Percentiles rank a stretch among this genome's conserved stretches.
These are phyloP conservation scores for Microsporum audouinii DNA, from an alignment of 2,329 filamentous ascomycete genomes.

Conservation along the genomic window DNA sequence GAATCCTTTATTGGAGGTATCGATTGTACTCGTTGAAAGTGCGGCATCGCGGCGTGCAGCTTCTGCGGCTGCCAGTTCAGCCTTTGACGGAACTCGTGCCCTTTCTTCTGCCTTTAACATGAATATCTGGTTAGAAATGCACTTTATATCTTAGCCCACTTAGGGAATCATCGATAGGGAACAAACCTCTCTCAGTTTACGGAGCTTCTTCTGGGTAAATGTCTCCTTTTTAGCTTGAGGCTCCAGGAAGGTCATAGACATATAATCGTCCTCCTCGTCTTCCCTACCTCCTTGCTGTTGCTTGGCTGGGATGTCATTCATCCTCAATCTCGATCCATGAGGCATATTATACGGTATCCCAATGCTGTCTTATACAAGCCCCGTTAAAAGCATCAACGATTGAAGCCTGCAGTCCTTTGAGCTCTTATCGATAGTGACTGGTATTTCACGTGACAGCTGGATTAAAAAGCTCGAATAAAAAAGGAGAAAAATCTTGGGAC, in stretches of 20 bases:
- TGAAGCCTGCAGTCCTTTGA: no score
- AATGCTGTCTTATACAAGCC: background rate
- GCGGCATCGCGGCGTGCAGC: slow-evolving; percentile 61
- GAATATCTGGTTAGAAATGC: slow-evolving; percentile 17
- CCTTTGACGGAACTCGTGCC: slow-evolving; percentile 60
- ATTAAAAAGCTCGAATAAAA: no score
- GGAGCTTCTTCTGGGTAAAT: slow-evolving; percentile 48
- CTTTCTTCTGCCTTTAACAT: slow-evolving; percentile 51
- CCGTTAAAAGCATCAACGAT: no score
- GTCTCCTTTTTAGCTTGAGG: slow-evolving; percentile 44
- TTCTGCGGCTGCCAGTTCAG: slow-evolving; percentile 66
- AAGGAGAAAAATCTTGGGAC: no score
- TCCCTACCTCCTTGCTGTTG: slow-evolving; percentile 19
- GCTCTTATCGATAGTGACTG: no score
- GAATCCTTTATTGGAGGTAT: slow-evolving; percentile 69
- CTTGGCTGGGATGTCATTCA: background rate
- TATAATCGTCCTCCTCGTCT: slow-evolving; percentile 87
- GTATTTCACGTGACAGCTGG: no score
- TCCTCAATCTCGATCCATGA: background rate
- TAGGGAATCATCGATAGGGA: background rate
- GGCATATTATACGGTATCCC: background rate
- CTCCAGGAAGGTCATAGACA: slow-evolving; percentile 81
- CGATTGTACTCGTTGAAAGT: slow-evolving; percentile 61
- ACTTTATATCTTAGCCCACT: background rate
- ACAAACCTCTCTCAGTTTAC: slow-evolving; percentile 41